These are phyloP conservation scores for Cystobasidiaceae sp. DNA, from an alignment of 1,284 basidiomycete species.

Conservation along the genomic window DNA sequence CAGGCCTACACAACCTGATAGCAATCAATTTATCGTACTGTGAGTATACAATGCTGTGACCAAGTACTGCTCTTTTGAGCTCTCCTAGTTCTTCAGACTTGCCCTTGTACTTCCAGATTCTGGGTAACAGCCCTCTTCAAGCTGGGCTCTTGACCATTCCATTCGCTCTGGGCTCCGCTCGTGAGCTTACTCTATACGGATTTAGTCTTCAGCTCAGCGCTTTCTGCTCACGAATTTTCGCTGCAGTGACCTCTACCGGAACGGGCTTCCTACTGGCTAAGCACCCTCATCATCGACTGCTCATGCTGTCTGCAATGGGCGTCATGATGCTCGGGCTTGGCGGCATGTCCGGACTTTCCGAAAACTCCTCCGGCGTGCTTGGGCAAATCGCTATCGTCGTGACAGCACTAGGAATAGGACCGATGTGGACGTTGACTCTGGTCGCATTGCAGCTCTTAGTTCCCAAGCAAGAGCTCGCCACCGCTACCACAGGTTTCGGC, in stretches of 20 bases:
- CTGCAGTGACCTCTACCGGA: constrained; percentile 1
- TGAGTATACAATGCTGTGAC: too few relatives aligned
- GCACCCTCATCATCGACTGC: constrained; percentile 8
- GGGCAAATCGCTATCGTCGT: not conserved
- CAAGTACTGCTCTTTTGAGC: too few relatives aligned
- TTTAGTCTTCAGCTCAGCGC: not conserved
- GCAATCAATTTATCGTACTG: constrained; percentile 8
- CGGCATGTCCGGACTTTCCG: not conserved
- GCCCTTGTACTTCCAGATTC: constrained; percentile 17
- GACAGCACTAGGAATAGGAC: constrained; percentile 10
- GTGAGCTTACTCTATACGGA: not conserved
- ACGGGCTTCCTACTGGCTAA: constrained; percentile 5
- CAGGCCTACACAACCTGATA: not conserved
- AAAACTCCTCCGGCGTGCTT: not conserved
- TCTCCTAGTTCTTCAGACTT: not conserved
- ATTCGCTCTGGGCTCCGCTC: constrained; percentile 8
- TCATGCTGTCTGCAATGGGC: not conserved
- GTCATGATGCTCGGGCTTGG: constrained; percentile 2
- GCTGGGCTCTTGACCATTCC: constrained; percentile 15
- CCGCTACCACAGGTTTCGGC: constrained; percentile 13
- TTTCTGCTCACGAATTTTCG: too few relatives aligned
- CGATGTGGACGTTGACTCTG: constrained; percentile 14
- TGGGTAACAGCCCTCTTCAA: constrained; percentile 11
- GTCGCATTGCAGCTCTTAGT: constrained; percentile 1
- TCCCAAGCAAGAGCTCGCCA: constrained; percentile 10